A percentile compares a stretch with the other conserved stretches of the same genome.
These are phyloP conservation scores for Hansfordia pulvinata DNA, from an alignment of 2,329 filamentous ascomycete species.

Conservation along the genomic window DNA sequence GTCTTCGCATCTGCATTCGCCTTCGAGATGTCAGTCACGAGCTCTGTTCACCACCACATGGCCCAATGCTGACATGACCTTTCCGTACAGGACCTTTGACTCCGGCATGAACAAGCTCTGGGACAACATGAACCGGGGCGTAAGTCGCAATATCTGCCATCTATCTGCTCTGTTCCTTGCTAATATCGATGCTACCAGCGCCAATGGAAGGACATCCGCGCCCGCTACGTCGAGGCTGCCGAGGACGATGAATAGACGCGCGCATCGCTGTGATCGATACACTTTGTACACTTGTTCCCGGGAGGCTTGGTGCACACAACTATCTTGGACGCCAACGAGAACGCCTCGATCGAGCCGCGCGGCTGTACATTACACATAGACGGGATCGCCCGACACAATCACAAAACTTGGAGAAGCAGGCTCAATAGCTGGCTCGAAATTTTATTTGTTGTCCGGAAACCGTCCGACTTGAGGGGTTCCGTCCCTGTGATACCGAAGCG, in stretches of 20 bases:
- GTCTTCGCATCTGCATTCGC: slow-evolving; percentile 83
- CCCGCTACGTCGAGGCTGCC: slow-evolving; percentile 63
- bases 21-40: slow-evolving; percentile 85
- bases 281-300: no score
- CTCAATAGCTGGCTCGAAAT: no score
- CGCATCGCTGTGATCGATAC: no score
- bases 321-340: background rate
- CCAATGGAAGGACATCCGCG: slow-evolving; percentile 99
- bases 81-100: slow-evolving; percentile 70
- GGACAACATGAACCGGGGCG: slow-evolving; percentile 83
- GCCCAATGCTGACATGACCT: no score
- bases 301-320: no score
- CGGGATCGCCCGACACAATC: slow-evolving; percentile 5
- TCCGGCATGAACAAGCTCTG: slow-evolving; percentile 70
- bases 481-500: no score
- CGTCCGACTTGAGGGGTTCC: no score
- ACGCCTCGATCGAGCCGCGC: slow-evolving; percentile 6
- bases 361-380: slow-evolving; percentile 12
- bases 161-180: slow-evolving; percentile 7
- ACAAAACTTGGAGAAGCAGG: slow-evolving; percentile 3
- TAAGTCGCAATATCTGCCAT: slow-evolving; percentile 38
- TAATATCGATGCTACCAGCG: slow-evolving; percentile 49
- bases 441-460: no score
- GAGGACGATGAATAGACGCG: slow-evolving; percentile 45
- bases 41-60: no score